Base-by-base conservation (phyloP, 306 rosid species). In the Quercus suber region DNA sequence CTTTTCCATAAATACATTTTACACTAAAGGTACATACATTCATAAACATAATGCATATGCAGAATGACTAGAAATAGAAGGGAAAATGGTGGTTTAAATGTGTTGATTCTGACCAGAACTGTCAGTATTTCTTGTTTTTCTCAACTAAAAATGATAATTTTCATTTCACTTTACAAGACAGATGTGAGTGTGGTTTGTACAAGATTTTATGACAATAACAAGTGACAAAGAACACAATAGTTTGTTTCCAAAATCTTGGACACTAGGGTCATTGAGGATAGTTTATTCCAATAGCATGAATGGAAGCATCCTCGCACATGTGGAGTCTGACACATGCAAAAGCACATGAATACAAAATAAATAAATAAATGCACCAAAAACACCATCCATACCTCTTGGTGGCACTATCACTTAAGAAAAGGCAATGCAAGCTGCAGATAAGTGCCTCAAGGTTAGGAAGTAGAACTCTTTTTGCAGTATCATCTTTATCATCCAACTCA, bases 401-500 rank as follows among this genome's bases (percentile, higher is more conserved):
- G 68, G 92, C 88, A 86, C 79, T 82, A 80, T 90, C 90, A 77
- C 87, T 82, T 80, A 85, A 86, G 68, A 91, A 95, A 59, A 95
- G 86, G 82, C 72, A 63, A 15, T 90, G 91, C 90, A 95, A 72
- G 90, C 88, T 89, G 80, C 71, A 69, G 37, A 90, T 61, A 61
- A 95, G 96, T 64, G 89, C 87, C 78, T 88, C 83, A 52, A 95
- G 79, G 84, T 95, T 89, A 31, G 87, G 82, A 73, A 73, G 90
- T 78, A 92, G 73, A 77, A 94, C 80, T 79, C 82, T 80, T 60
- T 67, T 84, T 55, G 71, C 84, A 18, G 83, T 75, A 86, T 53
- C 78, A 82, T 85, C 94, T 76, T 87, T 87, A 71, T 64, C 79
- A 80, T 86, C 88, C 79, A 81, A 88, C 74, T 87, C 96, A 77